Evolutionary conservation across 1,139 yeast genomes (phyloP).

Genomic region (Scheffersomyces segobiensis): DNA sequence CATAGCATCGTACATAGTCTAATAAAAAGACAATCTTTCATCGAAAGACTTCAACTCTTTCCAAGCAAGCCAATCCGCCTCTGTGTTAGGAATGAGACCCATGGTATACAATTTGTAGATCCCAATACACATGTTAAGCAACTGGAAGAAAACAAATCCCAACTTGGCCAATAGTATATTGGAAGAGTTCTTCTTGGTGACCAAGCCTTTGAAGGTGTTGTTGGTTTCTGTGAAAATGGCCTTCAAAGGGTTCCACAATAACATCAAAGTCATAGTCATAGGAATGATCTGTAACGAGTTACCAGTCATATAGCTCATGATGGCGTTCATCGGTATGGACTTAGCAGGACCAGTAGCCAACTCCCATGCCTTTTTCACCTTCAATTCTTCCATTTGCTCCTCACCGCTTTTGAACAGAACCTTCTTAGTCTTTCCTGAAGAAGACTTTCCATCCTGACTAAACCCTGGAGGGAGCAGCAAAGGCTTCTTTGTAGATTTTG

Average conservation of each 20-base stretch:
- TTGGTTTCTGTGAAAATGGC: constrained; percentile 63
- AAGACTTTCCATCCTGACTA: constrained; percentile 1
- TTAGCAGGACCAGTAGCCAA: constrained; percentile 83
- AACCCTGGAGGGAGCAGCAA: constrained; percentile 13
- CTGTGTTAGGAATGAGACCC: constrained; percentile 88
- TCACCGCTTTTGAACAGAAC: constrained; percentile 9
- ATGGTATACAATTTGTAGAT: constrained; percentile 79
- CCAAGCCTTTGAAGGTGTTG: constrained; percentile 39
- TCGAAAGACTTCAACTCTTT: constrained; percentile 46
- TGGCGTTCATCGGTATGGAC: constrained; percentile 79
- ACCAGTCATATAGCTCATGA: constrained; percentile 95
- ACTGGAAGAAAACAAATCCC: constrained; percentile 56
- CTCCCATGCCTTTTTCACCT: constrained; percentile 79
- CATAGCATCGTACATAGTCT: not conserved
- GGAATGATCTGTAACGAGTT: constrained; percentile 87
- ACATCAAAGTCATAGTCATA: constrained; percentile 84
- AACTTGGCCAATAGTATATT: constrained; percentile 44
- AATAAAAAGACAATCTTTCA: constrained; percentile 16
- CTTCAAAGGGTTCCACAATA: constrained; percentile 74
- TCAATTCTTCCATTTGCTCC: constrained; percentile 37
- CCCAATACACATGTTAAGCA: constrained; percentile 71
- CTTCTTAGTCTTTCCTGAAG: constrained; percentile 5
- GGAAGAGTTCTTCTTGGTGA: constrained; percentile 34
- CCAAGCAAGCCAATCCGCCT: constrained; percentile 93
- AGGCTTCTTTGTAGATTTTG: constrained; percentile 7